Base-by-base conservation (phyloP, 2,329 filamentous ascomycete genomes). In the Fusarium phyllophilum region DNA sequence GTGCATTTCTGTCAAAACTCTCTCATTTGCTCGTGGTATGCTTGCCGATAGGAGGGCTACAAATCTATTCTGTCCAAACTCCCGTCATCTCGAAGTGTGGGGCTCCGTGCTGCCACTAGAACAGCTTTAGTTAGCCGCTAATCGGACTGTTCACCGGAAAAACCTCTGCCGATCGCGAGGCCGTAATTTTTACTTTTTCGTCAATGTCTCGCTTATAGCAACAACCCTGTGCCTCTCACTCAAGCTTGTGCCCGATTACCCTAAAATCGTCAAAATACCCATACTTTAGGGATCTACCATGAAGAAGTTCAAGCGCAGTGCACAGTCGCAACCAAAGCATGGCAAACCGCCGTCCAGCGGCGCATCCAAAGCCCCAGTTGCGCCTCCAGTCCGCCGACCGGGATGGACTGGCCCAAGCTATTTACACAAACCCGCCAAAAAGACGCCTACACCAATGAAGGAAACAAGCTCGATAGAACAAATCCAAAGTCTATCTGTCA, bases 291-390 rank as follows among this genome's bases (percentile, higher is more conserved):
- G 11, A 33, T 18, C 1, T 3, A 33, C 5, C 3, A 67, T 67
- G 65, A 46, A 22, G 2, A 60, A 68, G 17, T 68, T 67, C 29
- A 67, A 61, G 22, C 65, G 65, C 9, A 31, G 52, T 22, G 62
- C 65, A 22, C 65, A 68, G 11, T 68, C 65, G 3, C 65, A 68
- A 10, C 65, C 65, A 54, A 68, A 68, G 31, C 65, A 68, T 22
- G 65, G 62, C 11, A 52, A 54, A 33, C 62, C 65, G 15, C 8
- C 22, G 2, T 20, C 29, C 5, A 68, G 65, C 39, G 34, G 65
- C 18, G 62, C 65, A 48, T 68, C 65, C 10, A 68, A 67, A 3
- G 65, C 65, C 5, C 65, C 65, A 0, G 41, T 67, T 33, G 33
- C 65, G 29, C 65, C 65, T 20, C 65, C 65, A 38, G 11, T 67